Conservation (phyloP, 2,329 filamentous ascomycete genomes). For the Colletotrichum limetticola region DNA sequence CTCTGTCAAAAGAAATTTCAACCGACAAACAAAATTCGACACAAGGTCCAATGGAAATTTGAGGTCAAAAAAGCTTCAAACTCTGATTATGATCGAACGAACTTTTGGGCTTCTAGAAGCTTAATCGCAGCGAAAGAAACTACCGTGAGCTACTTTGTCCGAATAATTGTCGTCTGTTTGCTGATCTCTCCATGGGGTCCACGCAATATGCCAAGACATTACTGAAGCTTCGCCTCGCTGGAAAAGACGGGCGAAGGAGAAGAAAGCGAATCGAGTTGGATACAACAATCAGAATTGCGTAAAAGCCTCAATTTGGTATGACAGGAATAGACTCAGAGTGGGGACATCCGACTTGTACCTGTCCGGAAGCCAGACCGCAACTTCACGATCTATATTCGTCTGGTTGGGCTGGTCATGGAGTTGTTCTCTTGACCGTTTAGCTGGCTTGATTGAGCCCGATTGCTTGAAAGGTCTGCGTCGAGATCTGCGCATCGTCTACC, state of each 20-base stretch:
- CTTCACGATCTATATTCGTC: background rate
- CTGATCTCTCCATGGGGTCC: constrained; percentile 7
- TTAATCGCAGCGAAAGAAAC: background rate
- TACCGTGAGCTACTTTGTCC: background rate
- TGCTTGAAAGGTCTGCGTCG: background rate
- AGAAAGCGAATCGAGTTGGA: background rate
- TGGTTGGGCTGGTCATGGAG: background rate
- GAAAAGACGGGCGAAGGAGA: background rate
- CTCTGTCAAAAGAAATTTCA: background rate
- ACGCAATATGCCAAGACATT: constrained; percentile 13
- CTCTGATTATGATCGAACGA: background rate
- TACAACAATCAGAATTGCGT: background rate
- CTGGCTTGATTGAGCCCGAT: background rate
- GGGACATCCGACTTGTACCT: background rate
- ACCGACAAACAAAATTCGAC: background rate
- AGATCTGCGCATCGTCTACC: background rate
- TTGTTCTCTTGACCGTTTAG: background rate
- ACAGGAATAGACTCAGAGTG: background rate
- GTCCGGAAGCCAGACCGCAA: background rate
- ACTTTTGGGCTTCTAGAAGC: background rate
- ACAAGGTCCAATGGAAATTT: background rate
- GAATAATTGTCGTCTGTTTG: background rate
- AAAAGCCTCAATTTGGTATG: background rate
- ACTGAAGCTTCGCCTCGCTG: constrained; percentile 1
- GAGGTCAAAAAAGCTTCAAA: background rate